Evolutionary conservation across 805 yeast genomes (phyloP), one percentile per base, ranked within the genome.

Genomic region (Barnettozyma pratensis): DNA sequence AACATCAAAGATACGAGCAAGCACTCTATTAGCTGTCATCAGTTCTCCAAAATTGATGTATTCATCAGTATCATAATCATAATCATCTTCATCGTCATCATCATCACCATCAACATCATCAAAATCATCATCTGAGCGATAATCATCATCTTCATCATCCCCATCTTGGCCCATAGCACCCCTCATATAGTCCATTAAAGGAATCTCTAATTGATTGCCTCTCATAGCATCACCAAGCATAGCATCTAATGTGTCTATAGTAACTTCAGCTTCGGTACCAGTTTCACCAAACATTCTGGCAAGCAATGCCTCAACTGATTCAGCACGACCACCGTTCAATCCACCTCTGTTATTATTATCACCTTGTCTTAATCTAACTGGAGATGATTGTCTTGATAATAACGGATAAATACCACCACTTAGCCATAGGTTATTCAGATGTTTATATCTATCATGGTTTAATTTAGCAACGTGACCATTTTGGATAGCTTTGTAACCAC

Each of bases 391-490:
- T 51, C 77, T 59, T 40, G 73, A 65, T 30, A 77, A 66, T 49
- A 71, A 76, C 0, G 80, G 76, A 42, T 75, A 72, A 26, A 81
- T 69, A 12, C 77, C 82, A 55, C 82, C 84, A 52, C 73, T 77
- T 35, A 85, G 63, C 86, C 87, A 87, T 40, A 77, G 61, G 43
- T 73, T 74, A 55, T 77, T 83, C 53, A 85, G 65, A 51, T 79
- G 73, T 35, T 72, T 67, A 63, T 79, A 84, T 46, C 95, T 72
- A 27, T 67, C 69, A 14, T 66, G 53, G 57, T 76, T 77, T 49
- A 86, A 68, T 0, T 69, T 69, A 0, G 87, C 87, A 32, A 72
- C 57, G 47, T 74, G 78, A 41, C 82, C 85, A 14, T 79, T 76
- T 11, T 75, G 74, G 51, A 73, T 68, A 3, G 81, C 72, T 19